A percentile compares a stretch with the other conserved stretches of the same genome.
These are phyloP conservation scores for Colletotrichum theobromicola DNA, from an alignment of 2,329 filamentous ascomycete species.

Conservation along the genomic window DNA sequence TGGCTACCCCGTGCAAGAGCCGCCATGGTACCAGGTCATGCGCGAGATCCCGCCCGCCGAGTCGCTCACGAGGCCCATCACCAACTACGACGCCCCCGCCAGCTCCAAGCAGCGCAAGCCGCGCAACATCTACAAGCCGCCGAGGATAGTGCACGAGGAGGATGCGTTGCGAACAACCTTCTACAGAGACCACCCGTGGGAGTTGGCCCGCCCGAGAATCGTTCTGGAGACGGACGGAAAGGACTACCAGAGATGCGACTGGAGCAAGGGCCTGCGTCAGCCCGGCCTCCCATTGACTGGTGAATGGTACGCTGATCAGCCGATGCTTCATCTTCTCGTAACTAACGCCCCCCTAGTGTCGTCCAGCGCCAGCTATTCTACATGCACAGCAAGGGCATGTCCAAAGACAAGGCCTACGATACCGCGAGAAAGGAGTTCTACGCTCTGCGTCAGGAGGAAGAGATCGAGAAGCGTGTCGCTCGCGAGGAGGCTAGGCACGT, in stretches of 20 bases:
- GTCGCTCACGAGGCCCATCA: conserved; percentile 58
- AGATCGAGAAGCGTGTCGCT: conserved; percentile 82
- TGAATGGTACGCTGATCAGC: conserved; percentile 69
- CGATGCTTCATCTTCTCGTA: neutral
- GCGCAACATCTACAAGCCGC: conserved; percentile 81
- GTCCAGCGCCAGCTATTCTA: conserved; percentile 91
- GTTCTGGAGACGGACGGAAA: conserved; percentile 86
- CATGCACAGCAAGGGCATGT: conserved; percentile 69
- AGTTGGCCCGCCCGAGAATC: conserved; percentile 85
- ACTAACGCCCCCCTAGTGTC: conserved; percentile 65
- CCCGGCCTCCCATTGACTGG: conserved; percentile 78
- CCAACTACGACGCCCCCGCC: conserved; percentile 47
- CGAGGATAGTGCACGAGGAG: conserved; percentile 80
- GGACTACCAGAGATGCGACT: conserved; percentile 78
- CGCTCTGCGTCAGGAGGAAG: conserved; percentile 77
- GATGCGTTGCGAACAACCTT: conserved; percentile 82
- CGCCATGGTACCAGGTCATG: conserved; percentile 58
- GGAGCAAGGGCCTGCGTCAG: conserved; percentile 78
- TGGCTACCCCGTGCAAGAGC: conserved; percentile 35
- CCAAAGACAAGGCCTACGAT: conserved; percentile 79
- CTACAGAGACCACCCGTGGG: conserved; percentile 96
- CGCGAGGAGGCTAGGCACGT: conserved; percentile 85
- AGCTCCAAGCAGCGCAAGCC: conserved; percentile 63
- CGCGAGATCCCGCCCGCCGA: conserved; percentile 63
- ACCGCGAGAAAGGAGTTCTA: conserved; percentile 90